Evolutionary conservation across 768 basidiomycete genomes (phyloP).

Genomic region (Russula earlei): DNA sequence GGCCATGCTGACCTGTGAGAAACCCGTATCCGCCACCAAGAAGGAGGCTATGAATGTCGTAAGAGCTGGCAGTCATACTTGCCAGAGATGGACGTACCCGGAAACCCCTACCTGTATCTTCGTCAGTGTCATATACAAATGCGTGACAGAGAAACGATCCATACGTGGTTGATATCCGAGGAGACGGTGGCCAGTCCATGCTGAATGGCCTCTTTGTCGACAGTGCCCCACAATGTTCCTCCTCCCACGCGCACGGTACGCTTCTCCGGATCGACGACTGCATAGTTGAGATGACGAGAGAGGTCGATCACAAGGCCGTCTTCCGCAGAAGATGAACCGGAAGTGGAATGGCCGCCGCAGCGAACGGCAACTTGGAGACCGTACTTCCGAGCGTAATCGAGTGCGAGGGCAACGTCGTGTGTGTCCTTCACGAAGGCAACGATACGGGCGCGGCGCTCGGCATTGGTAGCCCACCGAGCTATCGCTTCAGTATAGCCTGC

Average conservation of each 20-base stretch:
- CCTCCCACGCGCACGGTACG: too few species aligned
- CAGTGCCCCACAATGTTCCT: constrained; percentile 37
- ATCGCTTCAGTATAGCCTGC: constrained; percentile 33
- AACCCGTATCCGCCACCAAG: constrained; percentile 50
- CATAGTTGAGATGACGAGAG: constrained; percentile 33
- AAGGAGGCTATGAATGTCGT: constrained; percentile 28
- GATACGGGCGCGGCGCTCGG: constrained; percentile 31
- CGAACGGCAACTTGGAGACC: constrained; percentile 39
- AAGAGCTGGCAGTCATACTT: background rate
- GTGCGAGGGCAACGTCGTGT: too few species aligned
- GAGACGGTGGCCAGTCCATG: constrained; percentile 41
- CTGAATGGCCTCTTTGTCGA: constrained; percentile 35
- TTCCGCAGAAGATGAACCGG: constrained; percentile 36
- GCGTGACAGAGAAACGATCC: constrained; percentile 9
- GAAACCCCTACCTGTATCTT: constrained; percentile 38
- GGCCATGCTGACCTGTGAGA: constrained; percentile 34
- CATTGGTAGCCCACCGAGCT: constrained; percentile 36
- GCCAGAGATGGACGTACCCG: constrained; percentile 28
- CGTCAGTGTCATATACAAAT: background rate
- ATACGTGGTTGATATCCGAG: constrained; percentile 41
- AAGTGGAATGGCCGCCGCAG: constrained; percentile 39
- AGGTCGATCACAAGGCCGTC: constrained; percentile 44
- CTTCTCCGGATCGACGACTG: constrained; percentile 34
- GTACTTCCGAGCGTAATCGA: too few species aligned
- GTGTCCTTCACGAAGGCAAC: too few species aligned